Evolutionary conservation across 2,329 filamentous ascomycete species (phyloP), one percentile per base, ranked within the genome.

Genomic region (Diatrype stigma): DNA sequence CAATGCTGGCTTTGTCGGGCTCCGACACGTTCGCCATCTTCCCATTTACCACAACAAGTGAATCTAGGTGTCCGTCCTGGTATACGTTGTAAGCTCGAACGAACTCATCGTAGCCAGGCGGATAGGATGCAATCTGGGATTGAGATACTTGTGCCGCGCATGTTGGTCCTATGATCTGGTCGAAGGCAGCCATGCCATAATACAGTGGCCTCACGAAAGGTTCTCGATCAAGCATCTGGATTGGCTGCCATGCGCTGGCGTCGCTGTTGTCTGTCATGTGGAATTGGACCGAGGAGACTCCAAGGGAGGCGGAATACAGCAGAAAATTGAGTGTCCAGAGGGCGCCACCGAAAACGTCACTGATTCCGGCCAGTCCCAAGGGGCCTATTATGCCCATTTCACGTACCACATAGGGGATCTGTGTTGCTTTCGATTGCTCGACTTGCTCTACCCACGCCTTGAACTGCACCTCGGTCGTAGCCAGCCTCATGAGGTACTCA

Each of bases 251-350:
- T 2, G 76, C 73, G 50, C 70, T 70, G 6, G 75, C 73, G 56
- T 74, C 74, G 53, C 75, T 77, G 61, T 77, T 77, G 61, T 77
- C 74, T 10, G 76, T 79, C 75, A 79, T 78, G 67, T 79, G 76
- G 68, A 79, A 73, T 54, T 77, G 69, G 2, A 79, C 74, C 8
- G 72, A 72, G 0, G 68, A 64, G 47, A 79, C 70, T 53, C 74
- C 74, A 38, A 77, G 67, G 6, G 70, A 70, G 7, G 76, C 74
- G 3, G 71, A 65, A 61, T 78, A 79, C 14, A 76, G 66, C 54
- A 77, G 71, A 63, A 78, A 79, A 63, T 79, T 79, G 47, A 79
- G 67, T 10, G 73, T 73, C 75, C 76, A 79, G 16, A 79, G 66
- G 16, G 74, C 67, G n/a, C 74, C 71, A 35, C 72, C 75, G 51